phyloP scores from a whole-genome alignment of 1,284 basidiomycete species.

The Apiotrichum montevideense region DNA sequence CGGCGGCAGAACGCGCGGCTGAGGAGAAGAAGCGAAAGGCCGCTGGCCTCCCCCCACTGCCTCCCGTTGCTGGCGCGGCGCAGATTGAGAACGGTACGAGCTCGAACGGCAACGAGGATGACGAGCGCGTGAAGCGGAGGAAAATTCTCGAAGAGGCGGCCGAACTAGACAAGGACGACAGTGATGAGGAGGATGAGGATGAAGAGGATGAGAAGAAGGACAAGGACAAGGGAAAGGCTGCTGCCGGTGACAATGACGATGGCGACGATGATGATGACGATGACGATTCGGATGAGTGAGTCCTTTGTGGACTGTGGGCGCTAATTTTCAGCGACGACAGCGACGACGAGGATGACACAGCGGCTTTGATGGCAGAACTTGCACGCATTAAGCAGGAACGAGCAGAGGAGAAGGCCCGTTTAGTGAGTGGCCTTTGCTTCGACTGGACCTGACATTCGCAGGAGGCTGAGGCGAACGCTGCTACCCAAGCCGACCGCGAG shows the following conservation, averaged over 20 bases:
- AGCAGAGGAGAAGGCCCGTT: conserved; percentile 79
- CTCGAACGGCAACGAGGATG: conserved; percentile 42
- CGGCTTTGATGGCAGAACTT: conserved; percentile 81
- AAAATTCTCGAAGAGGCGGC: conserved; percentile 75
- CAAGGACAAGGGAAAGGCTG: conserved; percentile 38
- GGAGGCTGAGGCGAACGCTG: conserved; percentile 66
- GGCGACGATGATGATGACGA: conserved; percentile 38
- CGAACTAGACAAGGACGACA: conserved; percentile 79
- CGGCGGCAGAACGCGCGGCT: conserved; percentile 74
- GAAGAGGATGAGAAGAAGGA: conserved; percentile 51
- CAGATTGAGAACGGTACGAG: conserved; percentile 19
- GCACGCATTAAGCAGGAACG: conserved; percentile 93
- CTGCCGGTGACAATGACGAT: conserved; percentile 50
- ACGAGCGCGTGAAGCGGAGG: conserved; percentile 65
- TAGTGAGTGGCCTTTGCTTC: conserved; percentile 31
- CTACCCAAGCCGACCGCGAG: conserved; percentile 63
- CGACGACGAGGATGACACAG: conserved; percentile 79
- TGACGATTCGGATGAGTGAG: conserved; percentile 17
- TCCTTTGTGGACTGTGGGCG: neutral
- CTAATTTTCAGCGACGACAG: conserved; percentile 47
- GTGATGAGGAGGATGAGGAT: conserved; percentile 52
- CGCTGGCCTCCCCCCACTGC: conserved; percentile 55
- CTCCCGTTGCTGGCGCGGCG: conserved; percentile 29
- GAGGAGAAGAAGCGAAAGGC: conserved; percentile 83
- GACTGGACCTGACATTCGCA: conserved; percentile 22